Evolutionary conservation across 495 filamentous ascomycete species (phyloP).

Genomic region (Penicillium egyptiacum): DNA sequence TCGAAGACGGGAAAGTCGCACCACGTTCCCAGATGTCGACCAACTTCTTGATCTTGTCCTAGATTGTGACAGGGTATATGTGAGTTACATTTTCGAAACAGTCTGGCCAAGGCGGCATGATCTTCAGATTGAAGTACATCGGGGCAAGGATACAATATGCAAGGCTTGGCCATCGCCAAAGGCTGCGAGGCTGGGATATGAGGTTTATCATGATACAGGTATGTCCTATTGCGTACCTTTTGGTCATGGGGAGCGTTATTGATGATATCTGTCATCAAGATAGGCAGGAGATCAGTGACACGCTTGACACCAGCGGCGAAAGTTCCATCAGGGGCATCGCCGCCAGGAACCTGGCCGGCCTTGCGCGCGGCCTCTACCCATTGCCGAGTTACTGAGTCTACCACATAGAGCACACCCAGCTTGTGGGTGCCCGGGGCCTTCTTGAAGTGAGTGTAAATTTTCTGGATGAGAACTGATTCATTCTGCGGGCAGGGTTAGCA

Average conservation of each 20-base stretch:
- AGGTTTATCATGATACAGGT: slow-evolving; percentile 22
- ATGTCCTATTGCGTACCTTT: slow-evolving; percentile 79
- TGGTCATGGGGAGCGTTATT: slow-evolving; percentile 87
- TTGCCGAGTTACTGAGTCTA: slow-evolving; percentile 99
- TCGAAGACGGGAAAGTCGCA: slow-evolving; percentile 78
- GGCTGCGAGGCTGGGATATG: not conserved
- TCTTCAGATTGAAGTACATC: slow-evolving; percentile 28
- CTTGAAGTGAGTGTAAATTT: slow-evolving; percentile 96
- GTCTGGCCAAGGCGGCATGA: slow-evolving; percentile 13
- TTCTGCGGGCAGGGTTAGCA: slow-evolving; percentile 63
- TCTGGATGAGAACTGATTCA: slow-evolving; percentile 92
- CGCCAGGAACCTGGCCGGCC: slow-evolving; percentile 75
- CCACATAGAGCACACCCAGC: slow-evolving; percentile 97
- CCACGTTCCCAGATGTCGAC: slow-evolving; percentile 98
- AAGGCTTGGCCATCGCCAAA: not conserved
- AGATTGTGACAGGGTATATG: slow-evolving; percentile 45
- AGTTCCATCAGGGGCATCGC: slow-evolving; percentile 79
- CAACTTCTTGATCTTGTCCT: slow-evolving; percentile 96
- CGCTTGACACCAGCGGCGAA: slow-evolving; percentile 93
- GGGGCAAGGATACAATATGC: slow-evolving; percentile 24
- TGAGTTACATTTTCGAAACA: slow-evolving; percentile 40
- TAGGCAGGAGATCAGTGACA: slow-evolving; percentile 91
- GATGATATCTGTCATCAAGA: slow-evolving; percentile 94
- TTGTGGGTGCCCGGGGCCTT: slow-evolving; percentile 94
- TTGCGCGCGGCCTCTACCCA: slow-evolving; percentile 95